Evolutionary conservation across 345 rosid genomes (phyloP), one percentile per base, ranked within the genome.

Genomic region (Gynandropsis gynandra): DNA sequence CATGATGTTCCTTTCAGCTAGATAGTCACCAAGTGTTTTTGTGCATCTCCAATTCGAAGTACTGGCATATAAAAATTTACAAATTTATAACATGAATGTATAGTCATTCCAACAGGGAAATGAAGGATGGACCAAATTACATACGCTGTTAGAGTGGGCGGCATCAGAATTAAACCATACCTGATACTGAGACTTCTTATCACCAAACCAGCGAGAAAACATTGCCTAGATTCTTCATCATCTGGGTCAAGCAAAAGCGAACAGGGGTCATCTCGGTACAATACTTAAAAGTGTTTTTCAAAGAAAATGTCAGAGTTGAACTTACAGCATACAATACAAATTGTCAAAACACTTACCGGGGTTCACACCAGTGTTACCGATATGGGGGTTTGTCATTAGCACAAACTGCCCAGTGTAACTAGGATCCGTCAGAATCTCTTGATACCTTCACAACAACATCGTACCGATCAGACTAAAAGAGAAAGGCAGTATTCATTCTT

Each of bases 361-460:
- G 75, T 93, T 93, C 37, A 93, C 83, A 50, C 97, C 95, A 12
- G 99, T 93, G 67, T 93, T 88, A 68, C 99, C 97, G 58, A 86
- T 93, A 61, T 85, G 97, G 4, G 97, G 99, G 72, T 83, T 85
- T 31, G 99, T 93, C 99, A 85, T 93, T 59, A 93, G 55, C 59
- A 88, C 99, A 80, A 88, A 93, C 70, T 93, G 97, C 3, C 95
- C 95, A 0, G 94, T 94, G 54, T 88, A 88, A 69, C 99, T 93
- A 33, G 97, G 99, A 63, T 88, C 99, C 9, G 95, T 88, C 1
- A 93, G 82, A 67, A 93, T 93, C 70, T 93, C 99, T 71, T 88
- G 99, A 76, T 93, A 93, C 74, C 95, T 93, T 73, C 59, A 69
- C n/a, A 11, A 53, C 19, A 52, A 42, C 39, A 34, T 38, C 11